phyloP scores from a whole-genome alignment of 768 basidiomycete genomes.

The Coprinopsis marcescibilis region DNA sequence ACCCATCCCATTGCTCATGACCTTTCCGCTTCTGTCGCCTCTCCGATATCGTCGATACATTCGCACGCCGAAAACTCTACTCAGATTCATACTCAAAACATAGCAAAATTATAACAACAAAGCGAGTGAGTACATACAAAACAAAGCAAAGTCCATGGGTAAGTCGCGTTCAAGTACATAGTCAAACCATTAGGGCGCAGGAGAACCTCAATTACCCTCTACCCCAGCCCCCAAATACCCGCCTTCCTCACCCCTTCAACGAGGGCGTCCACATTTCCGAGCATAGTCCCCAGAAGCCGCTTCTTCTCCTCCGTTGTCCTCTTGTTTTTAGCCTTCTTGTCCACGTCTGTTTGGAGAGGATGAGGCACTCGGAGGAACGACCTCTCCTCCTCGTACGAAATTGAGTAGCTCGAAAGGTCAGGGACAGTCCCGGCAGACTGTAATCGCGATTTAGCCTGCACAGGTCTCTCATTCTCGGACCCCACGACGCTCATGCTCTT shows the following conservation, averaged over 20 bases:
- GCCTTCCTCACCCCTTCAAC: conserved; percentile 84
- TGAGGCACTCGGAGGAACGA: not conserved
- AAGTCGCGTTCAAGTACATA: no score
- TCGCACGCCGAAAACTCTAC: no score
- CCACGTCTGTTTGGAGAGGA: no score
- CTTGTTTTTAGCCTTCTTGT: conserved; percentile 22
- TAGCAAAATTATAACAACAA: no score
- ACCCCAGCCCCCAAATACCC: conserved; percentile 77
- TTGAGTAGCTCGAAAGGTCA: not conserved
- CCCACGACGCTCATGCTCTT: conserved; percentile 10
- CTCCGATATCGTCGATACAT: no score
- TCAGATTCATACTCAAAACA: no score
- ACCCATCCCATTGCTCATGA: no score
- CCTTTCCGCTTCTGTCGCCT: no score
- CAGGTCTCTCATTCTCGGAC: not conserved
- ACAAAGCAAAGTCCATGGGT: no score
- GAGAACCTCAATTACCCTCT: not conserved
- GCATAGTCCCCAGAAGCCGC: conserved; percentile 68
- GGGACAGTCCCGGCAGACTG: conserved; percentile 12
- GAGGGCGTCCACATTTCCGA: conserved; percentile 88
- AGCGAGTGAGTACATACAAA: no score
- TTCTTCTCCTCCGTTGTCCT: conserved; percentile 81
- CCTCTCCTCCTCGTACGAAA: not conserved
- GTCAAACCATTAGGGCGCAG: not conserved
- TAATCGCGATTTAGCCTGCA: conserved; percentile 12